Evolutionary conservation across 257 asterid species (phyloP).

Genomic region (Striga asiatica): DNA sequence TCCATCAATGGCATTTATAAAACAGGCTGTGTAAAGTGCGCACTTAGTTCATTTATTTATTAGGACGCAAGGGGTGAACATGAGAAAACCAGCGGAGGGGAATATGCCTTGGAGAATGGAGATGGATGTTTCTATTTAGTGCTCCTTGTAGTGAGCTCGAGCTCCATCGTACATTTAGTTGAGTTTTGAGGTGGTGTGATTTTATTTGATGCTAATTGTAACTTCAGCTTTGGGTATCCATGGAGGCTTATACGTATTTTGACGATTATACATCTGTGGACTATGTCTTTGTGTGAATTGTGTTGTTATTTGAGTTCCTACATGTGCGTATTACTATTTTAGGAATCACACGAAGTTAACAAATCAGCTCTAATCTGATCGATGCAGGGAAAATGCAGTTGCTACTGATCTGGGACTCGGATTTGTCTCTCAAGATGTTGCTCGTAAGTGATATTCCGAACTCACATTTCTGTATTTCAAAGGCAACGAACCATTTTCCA

Average conservation of each 20-base stretch:
- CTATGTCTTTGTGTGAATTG: not conserved
- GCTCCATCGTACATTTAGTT: not conserved
- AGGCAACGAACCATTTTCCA: not conserved
- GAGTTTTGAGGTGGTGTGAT: not conserved
- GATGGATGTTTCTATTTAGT: not conserved
- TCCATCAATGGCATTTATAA: not conserved
- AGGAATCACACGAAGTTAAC: not conserved
- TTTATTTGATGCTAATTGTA: not conserved
- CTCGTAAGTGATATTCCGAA: conserved; percentile 43
- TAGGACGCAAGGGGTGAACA: not conserved
- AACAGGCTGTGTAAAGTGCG: not conserved
- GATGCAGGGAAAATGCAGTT: conserved; percentile 39
- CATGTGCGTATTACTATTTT: not conserved
- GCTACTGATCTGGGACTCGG: conserved; percentile 25
- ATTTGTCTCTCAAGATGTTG: conserved; percentile 36
- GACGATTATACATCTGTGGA: too few species aligned
- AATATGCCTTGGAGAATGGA: not conserved
- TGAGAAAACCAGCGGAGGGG: conserved; percentile 2
- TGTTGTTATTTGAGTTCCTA: not conserved
- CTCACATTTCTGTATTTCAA: not conserved
- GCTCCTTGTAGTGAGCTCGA: not conserved
- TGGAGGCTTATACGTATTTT: too few species aligned
- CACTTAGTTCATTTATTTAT: too few species aligned
- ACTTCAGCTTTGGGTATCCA: not conserved
- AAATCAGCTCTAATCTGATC: conserved; percentile 9